Evolutionary conservation across 139 green algal genomes (phyloP), one percentile per base, ranked within the genome.

Genomic region (Parachlorella kessleri): DNA sequence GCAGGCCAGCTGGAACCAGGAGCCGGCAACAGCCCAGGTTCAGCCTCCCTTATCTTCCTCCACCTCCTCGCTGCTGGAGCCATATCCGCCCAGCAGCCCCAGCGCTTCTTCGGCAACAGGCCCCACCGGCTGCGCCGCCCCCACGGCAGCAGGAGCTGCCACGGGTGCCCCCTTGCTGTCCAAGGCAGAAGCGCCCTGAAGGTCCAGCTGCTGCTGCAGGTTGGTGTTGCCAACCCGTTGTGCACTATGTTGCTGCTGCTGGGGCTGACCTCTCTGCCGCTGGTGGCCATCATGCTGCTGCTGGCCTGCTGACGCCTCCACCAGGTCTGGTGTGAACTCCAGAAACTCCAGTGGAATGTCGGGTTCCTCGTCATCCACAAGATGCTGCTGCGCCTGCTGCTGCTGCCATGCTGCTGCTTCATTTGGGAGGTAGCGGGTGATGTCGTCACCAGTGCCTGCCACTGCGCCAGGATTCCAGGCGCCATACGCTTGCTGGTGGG

Each of bases 71-170:
- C 66, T 81, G 75, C 4, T 35, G 41, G 54, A 73, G 66, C 75
- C 75, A 30, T 81, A 81, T 3, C 48, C 66, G 4, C 64, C 75
- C 1, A 81, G 64, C 42, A 81, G 41, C 2, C 75, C 75, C 26
- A 81, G 66, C 24, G 66, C 75, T 26, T 81, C 64, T 42, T 81
- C 38, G 7, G 66, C 75, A 6, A 28, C 48, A 18, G 14, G 14
- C 48, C 21, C 14, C 21, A 59, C 48, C 48, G 48, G 14, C 48
- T 59, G 14, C 48, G 14, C 48, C 48, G 21, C 48, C 48, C 48
- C 21, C 14, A 14, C 48, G 14, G 48, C 48, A 59, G 14, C 48
- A 59, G 14, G 14, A 28, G 48, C 48, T 18, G 48, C 14, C 48
- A 14, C 48, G 21, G 14, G 14, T 14, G 14, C 48, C 48, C 48